Conservation (phyloP, 495 filamentous ascomycete species). For the Xylaria cubensis region DNA sequence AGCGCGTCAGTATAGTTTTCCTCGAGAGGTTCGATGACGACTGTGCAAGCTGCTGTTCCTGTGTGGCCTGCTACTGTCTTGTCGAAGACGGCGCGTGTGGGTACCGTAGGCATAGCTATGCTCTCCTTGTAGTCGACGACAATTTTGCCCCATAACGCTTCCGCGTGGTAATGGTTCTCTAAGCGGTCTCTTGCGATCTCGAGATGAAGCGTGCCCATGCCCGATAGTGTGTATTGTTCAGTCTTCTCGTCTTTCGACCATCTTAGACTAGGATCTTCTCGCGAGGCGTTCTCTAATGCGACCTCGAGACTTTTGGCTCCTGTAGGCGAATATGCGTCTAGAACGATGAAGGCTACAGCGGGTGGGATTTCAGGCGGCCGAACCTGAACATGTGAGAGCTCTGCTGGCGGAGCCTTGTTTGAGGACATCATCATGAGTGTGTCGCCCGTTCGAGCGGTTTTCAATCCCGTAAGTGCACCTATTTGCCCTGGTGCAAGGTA, state of each 20-base stretch:
- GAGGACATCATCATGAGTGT: slow-evolving; percentile 79
- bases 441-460: slow-evolving; percentile 89
- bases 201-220: slow-evolving; percentile 98
- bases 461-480: slow-evolving; percentile 92
- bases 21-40: slow-evolving; percentile 65
- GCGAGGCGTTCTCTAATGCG: slow-evolving; percentile 75
- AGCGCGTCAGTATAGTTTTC: slow-evolving; percentile 48
- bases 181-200: slow-evolving; percentile 92
- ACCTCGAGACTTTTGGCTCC: slow-evolving; percentile 80
- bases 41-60: slow-evolving; percentile 78
- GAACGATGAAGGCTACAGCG: slow-evolving; percentile 92
- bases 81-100: slow-evolving; percentile 71
- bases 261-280: slow-evolving; percentile 94
- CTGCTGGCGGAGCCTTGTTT: slow-evolving; percentile 59
- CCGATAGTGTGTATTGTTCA: slow-evolving; percentile 88
- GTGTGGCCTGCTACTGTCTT: slow-evolving; percentile 79
- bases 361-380: slow-evolving; percentile 90
- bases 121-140: slow-evolving; percentile 95
- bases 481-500: slow-evolving; percentile 87
- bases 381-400: slow-evolving; percentile 77
- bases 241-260: slow-evolving; percentile 86
- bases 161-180: slow-evolving; percentile 82
- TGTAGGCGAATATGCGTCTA: slow-evolving; percentile 81
- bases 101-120: slow-evolving; percentile 58
- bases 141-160: slow-evolving; percentile 92